Base-by-base conservation (phyloP, 768 basidiomycete species). In the Boletus patriciae region DNA sequence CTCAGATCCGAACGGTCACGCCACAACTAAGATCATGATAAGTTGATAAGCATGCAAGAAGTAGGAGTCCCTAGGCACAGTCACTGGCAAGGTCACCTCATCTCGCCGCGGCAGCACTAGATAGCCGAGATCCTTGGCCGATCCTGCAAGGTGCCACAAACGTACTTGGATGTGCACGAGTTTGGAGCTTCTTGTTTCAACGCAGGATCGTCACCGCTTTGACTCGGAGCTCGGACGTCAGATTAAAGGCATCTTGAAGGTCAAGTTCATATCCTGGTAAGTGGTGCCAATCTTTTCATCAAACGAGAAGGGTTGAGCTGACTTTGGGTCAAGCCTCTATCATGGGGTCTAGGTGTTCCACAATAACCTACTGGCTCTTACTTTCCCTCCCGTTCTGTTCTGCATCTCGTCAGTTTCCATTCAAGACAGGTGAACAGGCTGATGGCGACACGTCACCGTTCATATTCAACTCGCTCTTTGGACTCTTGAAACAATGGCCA, bases 401-500 rank as follows among this genome's bases (percentile, higher is more conserved):
- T 29, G 25, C 49, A 50, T 19, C 9, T 29, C 49, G 13, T 19
- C 49, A 50, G 27, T 15, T 40, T 41, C 45, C 45, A 27, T 46
- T 54, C 23, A 19, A 40, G 18, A 21, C 29, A 23, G 29, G 11
- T n/a, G 46, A 33, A 36, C 27, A 15, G 6, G 16, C 29, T 23
- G 15, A 23, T 16, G 16, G 12, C n/a, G 29, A 47, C 11, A 29
- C 46, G 9, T 54, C 53, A 15, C 46, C 45, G 3, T 54, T 47
- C 42, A 33, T 54, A 47, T 47, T 54, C 53, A 54, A 54, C 21
- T 54, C 53, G 23, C 38, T 54, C 19, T 54, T 47, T 25, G 53
- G 53, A 33, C 46, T 54, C 27, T 38, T 54, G 52, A 54, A 54
- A 21, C 52, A 54, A 47, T 47, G 53, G 53, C 53, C 53, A n/a